Percentiles rank a stretch among this genome's conserved stretches.
These are phyloP conservation scores for Strigomonas galati DNA, from an alignment of 208 protist genomes.

Conservation along the genomic window DNA sequence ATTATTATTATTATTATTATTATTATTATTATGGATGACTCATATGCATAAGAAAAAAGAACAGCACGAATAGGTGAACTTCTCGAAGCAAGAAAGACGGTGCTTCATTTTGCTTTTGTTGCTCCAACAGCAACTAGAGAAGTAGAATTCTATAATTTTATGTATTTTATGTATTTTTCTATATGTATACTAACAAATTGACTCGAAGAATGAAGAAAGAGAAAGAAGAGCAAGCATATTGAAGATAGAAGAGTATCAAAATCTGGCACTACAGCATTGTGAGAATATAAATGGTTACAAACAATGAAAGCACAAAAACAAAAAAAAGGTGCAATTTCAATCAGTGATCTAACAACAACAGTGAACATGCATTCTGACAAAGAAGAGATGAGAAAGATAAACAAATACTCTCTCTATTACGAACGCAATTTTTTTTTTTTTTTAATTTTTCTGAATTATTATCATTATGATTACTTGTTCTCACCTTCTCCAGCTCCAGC, in stretches of 20 bases:
- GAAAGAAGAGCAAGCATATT: not conserved
- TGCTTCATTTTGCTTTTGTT: not conserved
- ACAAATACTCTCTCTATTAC: not conserved
- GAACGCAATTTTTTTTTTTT: too few species aligned
- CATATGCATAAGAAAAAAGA: not conserved
- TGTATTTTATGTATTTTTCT: conserved; percentile 7
- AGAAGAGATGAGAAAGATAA: conserved; percentile 20
- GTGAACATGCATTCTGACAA: conserved; percentile 5
- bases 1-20: conserved; percentile 16
- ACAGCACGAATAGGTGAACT: not conserved
- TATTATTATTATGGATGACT: conserved; percentile 13
- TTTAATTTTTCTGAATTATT: too few species aligned
- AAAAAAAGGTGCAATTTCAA: conserved; percentile 9
- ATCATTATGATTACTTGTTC: too few species aligned
- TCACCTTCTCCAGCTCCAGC: too few species aligned
- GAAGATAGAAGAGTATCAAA: not conserved
- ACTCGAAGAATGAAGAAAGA: not conserved
- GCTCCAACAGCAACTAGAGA: not conserved
- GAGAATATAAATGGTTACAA: not conserved
- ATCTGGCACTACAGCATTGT: not conserved
- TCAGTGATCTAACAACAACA: conserved; percentile 5
- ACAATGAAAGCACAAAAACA: conserved; percentile 10
- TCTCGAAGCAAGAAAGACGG: not conserved
- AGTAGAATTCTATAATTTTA: conserved; percentile 5
- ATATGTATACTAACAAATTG: conserved; percentile 1